These are phyloP conservation scores for Chrysosporium queenslandicum DNA, from an alignment of 2,329 filamentous ascomycete genomes.

Conservation along the genomic window DNA sequence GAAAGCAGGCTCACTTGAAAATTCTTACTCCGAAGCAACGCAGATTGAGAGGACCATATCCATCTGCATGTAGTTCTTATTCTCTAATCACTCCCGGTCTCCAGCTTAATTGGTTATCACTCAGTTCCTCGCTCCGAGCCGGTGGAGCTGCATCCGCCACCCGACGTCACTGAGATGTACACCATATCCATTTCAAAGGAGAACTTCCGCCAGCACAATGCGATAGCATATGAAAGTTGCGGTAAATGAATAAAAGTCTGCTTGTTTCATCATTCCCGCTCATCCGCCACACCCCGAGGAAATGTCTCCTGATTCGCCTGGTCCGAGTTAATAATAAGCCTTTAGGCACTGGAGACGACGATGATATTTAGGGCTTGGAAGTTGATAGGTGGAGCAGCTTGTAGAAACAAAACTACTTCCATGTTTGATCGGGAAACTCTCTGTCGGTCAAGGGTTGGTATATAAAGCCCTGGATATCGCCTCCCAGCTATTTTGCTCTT, in stretches of 20 bases:
- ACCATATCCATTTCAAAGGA: background rate
- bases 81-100: background rate
- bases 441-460: background rate
- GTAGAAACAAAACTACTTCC: background rate
- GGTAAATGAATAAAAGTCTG: slow-evolving; percentile 4
- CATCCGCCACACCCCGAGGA: background rate
- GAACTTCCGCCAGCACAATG: background rate
- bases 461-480: slow-evolving; percentile 4
- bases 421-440: background rate
- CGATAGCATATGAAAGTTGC: background rate
- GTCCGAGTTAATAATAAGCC: slow-evolving; percentile 9
- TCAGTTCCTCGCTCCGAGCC: background rate
- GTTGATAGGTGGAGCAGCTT: slow-evolving; percentile 9
- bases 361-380: slow-evolving; percentile 10
- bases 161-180: background rate
- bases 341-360: slow-evolving; percentile 7
- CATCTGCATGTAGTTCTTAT: background rate
- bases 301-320: background rate
- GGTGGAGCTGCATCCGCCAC: slow-evolving; percentile 5
- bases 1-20: background rate
- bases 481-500: background rate
- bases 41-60: background rate
- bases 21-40: background rate
- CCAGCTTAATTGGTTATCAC: background rate
- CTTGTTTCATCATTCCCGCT: slow-evolving; percentile 1